Base-by-base conservation (phyloP, 176 grass and related monocot species). In the Poa annua region DNA sequence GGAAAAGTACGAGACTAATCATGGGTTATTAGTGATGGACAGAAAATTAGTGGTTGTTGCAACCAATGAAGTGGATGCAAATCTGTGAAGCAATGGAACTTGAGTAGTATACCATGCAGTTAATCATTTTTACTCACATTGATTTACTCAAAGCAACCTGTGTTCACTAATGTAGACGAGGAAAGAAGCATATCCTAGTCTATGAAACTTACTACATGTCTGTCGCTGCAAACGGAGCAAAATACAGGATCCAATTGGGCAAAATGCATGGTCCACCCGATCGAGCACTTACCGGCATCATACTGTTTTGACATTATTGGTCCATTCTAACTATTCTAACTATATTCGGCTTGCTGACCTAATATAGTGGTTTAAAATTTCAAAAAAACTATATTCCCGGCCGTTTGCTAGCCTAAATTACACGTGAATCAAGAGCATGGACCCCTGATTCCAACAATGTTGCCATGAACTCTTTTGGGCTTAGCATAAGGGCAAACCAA, bases 301-400 rank as follows among this genome's bases (percentile, higher is more conserved):
- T 68, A 25, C 13, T 64, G 6, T 87, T 81, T 68, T 81, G 20
- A 10, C 60, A 87, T 16, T 34, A 66, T 34, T 65, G 36, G 68
- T 52, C 33, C 61, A 33, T 0, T 71, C 15, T 26, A 52, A 52
- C 66, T 71, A 33, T 0, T 71, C 15, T 26, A 52, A 52, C 66
- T 74, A 42, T n/a, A 24, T 25, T 5, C 2, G 4, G 33, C 11
- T 29, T 62, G n/a, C n/a, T n/a, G n/a, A n/a, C n/a, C n/a, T n/a
- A n/a, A n/a, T n/a, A n/a, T n/a, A n/a, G n/a, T n/a, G n/a, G n/a
- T n/a, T n/a, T n/a, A n/a, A n/a, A n/a, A n/a, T n/a, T n/a, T n/a
- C n/a, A n/a, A n/a, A n/a, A n/a, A n/a, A n/a, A n/a, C n/a, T n/a
- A n/a, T n/a, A n/a, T n/a, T n/a, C n/a, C n/a, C n/a, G n/a, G n/a